Base-by-base conservation (phyloP, 805 yeast species). In the Debaryomyces tyrocola region DNA sequence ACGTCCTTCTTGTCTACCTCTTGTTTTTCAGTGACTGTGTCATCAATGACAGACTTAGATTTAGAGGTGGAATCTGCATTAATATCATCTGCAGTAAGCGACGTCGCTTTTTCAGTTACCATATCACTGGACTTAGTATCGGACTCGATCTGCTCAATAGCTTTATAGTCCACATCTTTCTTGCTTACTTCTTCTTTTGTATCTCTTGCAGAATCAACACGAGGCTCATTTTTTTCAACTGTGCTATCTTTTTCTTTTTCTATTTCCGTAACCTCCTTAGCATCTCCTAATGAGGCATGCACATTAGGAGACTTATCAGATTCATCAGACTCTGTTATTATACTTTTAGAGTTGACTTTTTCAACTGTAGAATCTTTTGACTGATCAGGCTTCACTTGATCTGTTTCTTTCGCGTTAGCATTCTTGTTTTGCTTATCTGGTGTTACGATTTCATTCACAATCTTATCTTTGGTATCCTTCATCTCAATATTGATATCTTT, bases 11-110 rank as follows among this genome's bases (percentile, higher is more conserved):
- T 31, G 8, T 12, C 14, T n/a, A 10, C n/a, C n/a, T 10, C 11
- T 28, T 40, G 11, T 17, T 20, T 20, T 36, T 45, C 40, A 3
- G 24, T 35, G 37, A 9, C 15, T 35, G 18, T 2, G 20, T 18
- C 38, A n/a, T 35, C 38, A 33, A 14, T 33, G 9, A 9, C 12
- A 20, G 24, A 20, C 20, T 6, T 10, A 29, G 28, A 39, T 34
- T 47, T 45, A 15, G 39, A 44, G 14, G 34, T 31, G 7, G 34
- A 31, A 34, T 45, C 49, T 37, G 46, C 47, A 31, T 46, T 49
- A 20, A 37, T 41, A 9, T 20, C 41, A 21, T 49, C 48, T 34
- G 29, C 20, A 8, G 34, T 12, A 39, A 39, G 20, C 24, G 55
- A 41, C 29, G 41, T 41, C 14, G 37, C 43, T 12, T 43, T 41